These are phyloP conservation scores for Heterobasidion parviporum DNA, from an alignment of 1,284 basidiomycete species.

Conservation along the genomic window DNA sequence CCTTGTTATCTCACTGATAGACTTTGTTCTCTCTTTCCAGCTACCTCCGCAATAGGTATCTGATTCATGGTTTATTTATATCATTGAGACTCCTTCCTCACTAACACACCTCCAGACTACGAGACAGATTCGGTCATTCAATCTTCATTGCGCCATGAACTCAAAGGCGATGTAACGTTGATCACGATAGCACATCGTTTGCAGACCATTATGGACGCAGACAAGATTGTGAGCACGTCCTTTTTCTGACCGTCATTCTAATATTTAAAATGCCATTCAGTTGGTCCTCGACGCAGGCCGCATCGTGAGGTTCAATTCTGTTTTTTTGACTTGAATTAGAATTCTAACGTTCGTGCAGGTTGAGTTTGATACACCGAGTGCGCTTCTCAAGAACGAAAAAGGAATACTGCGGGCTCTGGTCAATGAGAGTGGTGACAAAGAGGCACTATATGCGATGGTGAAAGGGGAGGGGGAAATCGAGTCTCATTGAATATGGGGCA, in stretches of 20 bases:
- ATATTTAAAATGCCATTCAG: conserved; percentile 9
- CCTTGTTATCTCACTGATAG: too few species aligned
- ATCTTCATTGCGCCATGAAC: conserved; percentile 42
- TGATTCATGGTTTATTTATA: too few species aligned
- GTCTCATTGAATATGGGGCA: background rate
- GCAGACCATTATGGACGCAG: conserved; percentile 63
- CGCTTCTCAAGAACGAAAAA: conserved; percentile 43
- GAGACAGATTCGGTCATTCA: conserved; percentile 55
- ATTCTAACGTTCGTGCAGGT: conserved; percentile 24
- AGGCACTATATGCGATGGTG: conserved; percentile 38
- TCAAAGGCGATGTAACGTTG: conserved; percentile 47
- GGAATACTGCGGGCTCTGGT: conserved; percentile 51
- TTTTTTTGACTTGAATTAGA: background rate
- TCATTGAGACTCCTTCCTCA: background rate
- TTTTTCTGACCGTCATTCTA: too few species aligned
- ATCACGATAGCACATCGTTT: conserved; percentile 64
- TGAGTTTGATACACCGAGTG: conserved; percentile 54
- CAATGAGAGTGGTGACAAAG: conserved; percentile 48
- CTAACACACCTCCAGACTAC: conserved; percentile 31
- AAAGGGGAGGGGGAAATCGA: background rate
- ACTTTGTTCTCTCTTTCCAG: conserved; percentile 1
- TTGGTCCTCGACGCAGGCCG: conserved; percentile 31
- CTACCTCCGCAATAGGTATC: conserved; percentile 23
- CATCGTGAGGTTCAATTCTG: conserved; percentile 16
- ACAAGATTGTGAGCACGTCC: conserved; percentile 24